Base-by-base conservation (phyloP, 2,329 filamentous ascomycete species). In the Lachnellula hyalina region DNA sequence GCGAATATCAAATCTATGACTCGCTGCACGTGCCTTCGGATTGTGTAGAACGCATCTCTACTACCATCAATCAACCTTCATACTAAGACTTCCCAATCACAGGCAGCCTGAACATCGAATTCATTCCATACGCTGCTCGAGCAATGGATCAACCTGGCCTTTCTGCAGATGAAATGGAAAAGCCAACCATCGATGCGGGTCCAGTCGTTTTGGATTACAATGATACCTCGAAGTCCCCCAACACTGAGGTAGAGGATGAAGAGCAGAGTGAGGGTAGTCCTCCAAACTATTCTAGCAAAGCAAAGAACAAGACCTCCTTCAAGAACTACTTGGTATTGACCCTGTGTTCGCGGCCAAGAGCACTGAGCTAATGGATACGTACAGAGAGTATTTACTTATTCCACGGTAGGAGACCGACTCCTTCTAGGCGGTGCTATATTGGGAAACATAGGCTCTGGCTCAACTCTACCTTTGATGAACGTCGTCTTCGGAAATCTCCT, bases 381-480 rank as follows among this genome's bases (percentile, higher is more conserved):
- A 38, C 40, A 67, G 65, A 61, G 66, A 35, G 58, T 68, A 9
- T 68, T 67, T 32, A 59, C 59, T 2, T 67, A 64, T 45, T 61
- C 64, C 19, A 64, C 61, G 3, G 25, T 49, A 7, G 35, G 40
- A 17, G 66, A 68, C 47, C 63, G 48, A 49, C 19, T 65, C 12
- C 23, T 67, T 5, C 36, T 68, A 15, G 54, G 2, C 3, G 23
- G 57, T 32, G 64, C 65, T 25, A 40, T 48, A 4, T 12, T 64
- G 6, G 62, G 54, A 21, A 45, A 67, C 5, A 63, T 66, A 17
- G 65, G 62, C 7, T 60, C 56, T 41, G 66, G 66, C 25, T 51
- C 60, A 35, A 83, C 81, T 1, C 67, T 84, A 47, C 82, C 82
- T 0, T 61, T 85, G 47, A 81, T 84, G 76, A 84, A 83, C 53